These are phyloP conservation scores for Verticillium klebahnii DNA, from an alignment of 2,329 filamentous ascomycete species.

Conservation along the genomic window DNA sequence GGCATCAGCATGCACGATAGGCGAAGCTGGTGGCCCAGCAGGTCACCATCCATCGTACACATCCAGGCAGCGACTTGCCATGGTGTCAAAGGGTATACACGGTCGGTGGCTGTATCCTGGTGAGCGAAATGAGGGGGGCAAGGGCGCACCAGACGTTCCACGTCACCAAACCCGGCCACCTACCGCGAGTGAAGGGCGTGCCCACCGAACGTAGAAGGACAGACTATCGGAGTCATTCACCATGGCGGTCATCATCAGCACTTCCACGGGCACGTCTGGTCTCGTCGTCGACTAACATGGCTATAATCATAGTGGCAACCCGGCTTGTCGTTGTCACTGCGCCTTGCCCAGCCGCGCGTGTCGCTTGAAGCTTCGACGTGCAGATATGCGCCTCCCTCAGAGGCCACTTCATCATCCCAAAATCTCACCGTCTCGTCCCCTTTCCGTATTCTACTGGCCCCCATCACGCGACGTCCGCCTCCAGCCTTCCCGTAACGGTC, in stretches of 20 bases:
- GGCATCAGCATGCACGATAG: background rate
- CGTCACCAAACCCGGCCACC: background rate
- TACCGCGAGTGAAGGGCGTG: background rate
- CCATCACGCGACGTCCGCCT: background rate
- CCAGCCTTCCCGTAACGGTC: background rate
- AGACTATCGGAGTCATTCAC: background rate
- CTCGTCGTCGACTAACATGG: no score
- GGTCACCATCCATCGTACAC: background rate
- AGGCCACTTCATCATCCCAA: no score
- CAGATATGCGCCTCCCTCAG: no score
- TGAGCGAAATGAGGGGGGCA: no score
- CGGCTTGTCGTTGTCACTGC: no score
- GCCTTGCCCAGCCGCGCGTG: background rate
- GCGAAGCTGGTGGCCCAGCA: background rate
- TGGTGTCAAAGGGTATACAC: background rate
- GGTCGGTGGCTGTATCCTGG: background rate
- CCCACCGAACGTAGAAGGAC: background rate
- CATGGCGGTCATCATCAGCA: background rate
- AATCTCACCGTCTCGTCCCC: background rate
- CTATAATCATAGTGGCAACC: no score
- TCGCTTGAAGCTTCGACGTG: no score
- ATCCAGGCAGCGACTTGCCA: background rate
- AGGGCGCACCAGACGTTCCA: background rate
- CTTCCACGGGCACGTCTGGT: no score
- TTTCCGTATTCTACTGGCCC: background rate